Base-by-base conservation (phyloP, 768 basidiomycete genomes). In the Boletus speciosus region DNA sequence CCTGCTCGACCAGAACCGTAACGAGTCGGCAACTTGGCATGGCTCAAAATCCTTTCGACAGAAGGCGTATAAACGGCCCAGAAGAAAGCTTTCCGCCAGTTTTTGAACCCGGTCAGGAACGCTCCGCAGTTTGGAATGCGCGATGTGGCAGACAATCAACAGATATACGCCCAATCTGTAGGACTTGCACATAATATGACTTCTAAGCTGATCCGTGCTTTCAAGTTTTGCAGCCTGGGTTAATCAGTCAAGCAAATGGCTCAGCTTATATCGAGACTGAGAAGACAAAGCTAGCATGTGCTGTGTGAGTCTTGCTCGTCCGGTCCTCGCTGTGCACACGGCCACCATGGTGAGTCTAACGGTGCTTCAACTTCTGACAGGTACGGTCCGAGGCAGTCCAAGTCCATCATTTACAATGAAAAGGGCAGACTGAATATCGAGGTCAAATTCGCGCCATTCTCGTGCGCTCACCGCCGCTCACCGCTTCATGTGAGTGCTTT, bases 221-320 rank as follows among this genome's bases (percentile, higher is more conserved):
- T 44, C 51, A 59, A 99, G 95, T 91, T 71, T 74, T 99, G 45
- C 86, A 94, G 67, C 84, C 92, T 29, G 93, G 94, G 9, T 74
- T 98, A 14, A 93, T 97, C 50, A 88, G 75, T 57, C 93, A 97
- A 72, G 96, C 97, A 1, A 95, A 93, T 66, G 97, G 97, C 2
- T 97, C 94, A 16, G 94, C 93, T 11, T 99, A 98, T 67, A 90
- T 99, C 61, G 97, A 99, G 73, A 89, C 88, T 1, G 88, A 90
- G 52, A 81, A 81, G 51, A 90, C 91, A 0, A 99, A 99, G 74
- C 84, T 99, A 58, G 94, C 93, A 5, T 97, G 93, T 68, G 93
- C 97, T 39, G 91, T 98, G 95, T 98, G 62, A 64, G 89, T 80
- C 29, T 19, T 27, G 3, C 2, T 42, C 10, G 31, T 45, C 42